Evolutionary conservation across 768 basidiomycete genomes (phyloP), one percentile per base, ranked within the genome.

Genomic region (Trametes punicea): DNA sequence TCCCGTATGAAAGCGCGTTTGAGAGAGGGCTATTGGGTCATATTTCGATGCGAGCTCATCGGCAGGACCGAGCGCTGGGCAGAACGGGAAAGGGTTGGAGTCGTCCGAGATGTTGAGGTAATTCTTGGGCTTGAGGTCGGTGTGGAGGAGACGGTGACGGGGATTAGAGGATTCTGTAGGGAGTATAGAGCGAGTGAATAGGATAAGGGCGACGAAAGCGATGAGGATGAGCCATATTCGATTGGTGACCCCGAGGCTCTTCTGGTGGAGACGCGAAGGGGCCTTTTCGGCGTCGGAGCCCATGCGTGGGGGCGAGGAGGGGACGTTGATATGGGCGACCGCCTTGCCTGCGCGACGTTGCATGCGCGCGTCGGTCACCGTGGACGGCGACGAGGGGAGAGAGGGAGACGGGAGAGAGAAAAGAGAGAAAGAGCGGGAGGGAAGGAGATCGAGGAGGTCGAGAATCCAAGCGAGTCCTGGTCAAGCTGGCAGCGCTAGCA

Each of bases 81-180:
- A 99, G 70, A 98, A 99, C 1, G 78, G 74, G 70, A 99, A 99
- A 0, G 96, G 95, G 53, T 80, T 77, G 21, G 80, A 77, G 13
- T 73, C 64, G 34, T 72, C 67, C 33, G 74, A 62, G 40, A 76
- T 72, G 69, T 95, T 93, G 55, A 97, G 75, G 69, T 96, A 96
- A 69, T 95, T 92, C 65, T 88, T 86, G 0, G 93, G 73, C 46
- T 80, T 79, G 31, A 89, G 75, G 56, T 80, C 74, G 2, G 76
- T 73, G 26, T 63, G 53, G 50, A 57, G 62, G 20, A 63, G 65
- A 26, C 50, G 64, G 61, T 71, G 67, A 20, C 67, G 66, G n/a
- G 62, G 53, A 42, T 61, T 50, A 47, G 67, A 21, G 60, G 57
- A 21, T 62, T 67, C 71, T 1, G 75, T 57, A 4, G 81, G 81